These are phyloP conservation scores for Cymbopogon flexuosus DNA, from an alignment of 202 grass and related monocot species.

Conservation along the genomic window DNA sequence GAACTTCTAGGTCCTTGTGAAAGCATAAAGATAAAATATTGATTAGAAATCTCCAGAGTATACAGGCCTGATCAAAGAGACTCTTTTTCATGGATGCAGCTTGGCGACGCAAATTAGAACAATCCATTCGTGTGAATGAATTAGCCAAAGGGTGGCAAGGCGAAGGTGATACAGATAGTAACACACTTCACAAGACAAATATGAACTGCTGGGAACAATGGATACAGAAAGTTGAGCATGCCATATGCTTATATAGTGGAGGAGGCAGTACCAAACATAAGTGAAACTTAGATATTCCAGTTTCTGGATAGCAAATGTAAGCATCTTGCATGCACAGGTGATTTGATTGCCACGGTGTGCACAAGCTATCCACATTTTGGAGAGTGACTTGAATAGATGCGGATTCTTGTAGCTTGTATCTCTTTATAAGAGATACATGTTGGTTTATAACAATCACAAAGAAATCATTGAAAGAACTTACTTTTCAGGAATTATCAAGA, in stretches of 20 bases:
- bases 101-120: constrained; percentile 69
- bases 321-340: constrained; percentile 40
- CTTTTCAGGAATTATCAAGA: not conserved
- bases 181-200: constrained; percentile 36
- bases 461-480: constrained; percentile 2
- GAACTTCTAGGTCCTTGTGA: constrained; percentile 1
- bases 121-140: constrained; percentile 63
- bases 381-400: constrained; percentile 45
- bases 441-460: constrained; percentile 9
- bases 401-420: constrained; percentile 43
- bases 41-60: constrained; percentile 14
- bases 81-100: constrained; percentile 76
- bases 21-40: constrained; percentile 21
- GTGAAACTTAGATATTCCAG: constrained; percentile 61
- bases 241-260: constrained; percentile 57
- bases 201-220: constrained; percentile 12
- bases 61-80: constrained; percentile 88
- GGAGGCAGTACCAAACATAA: constrained; percentile 37
- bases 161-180: constrained; percentile 9
- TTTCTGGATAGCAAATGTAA: constrained; percentile 42
- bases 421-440: constrained; percentile 25
- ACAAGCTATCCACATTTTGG: constrained; percentile 58
- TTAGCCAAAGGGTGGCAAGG: constrained; percentile 25
- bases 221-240: constrained; percentile 27
- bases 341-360: constrained; percentile 63